Percentiles rank a stretch among this genome's conserved stretches.
Conservation (phyloP, 148 eudicot species). For the Vaccinium macrocarpon region DNA sequence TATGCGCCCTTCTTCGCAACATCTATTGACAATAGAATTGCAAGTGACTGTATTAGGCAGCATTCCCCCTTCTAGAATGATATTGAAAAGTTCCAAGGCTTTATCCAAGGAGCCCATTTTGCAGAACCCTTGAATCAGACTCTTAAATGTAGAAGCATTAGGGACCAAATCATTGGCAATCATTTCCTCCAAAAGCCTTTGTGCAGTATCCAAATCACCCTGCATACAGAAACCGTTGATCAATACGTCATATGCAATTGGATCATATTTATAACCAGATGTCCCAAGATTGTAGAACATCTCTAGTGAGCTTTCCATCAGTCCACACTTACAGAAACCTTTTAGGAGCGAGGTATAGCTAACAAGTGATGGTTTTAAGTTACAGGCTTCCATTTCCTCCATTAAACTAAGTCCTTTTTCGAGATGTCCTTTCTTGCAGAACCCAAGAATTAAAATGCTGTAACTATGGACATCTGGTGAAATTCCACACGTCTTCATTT, state of each 20-base stretch:
- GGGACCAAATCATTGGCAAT: conserved; percentile 28
- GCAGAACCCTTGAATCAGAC: conserved; percentile 37
- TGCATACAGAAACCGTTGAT: conserved; percentile 37
- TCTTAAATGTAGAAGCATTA: conserved; percentile 23
- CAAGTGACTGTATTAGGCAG: conserved; percentile 25
- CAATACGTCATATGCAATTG: conserved; percentile 30
- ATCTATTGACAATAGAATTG: conserved; percentile 35
- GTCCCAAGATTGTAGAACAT: conserved; percentile 28
- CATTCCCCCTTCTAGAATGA: conserved; percentile 31
- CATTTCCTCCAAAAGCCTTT: conserved; percentile 34
- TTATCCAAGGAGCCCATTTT: conserved; percentile 35
- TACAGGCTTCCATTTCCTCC: conserved; percentile 41
- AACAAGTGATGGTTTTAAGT: conserved; percentile 38
- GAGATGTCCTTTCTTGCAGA: conserved; percentile 31
- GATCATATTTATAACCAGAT: conserved; percentile 40
- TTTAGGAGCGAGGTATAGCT: conserved; percentile 38
- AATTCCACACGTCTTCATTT: conserved; percentile 46
- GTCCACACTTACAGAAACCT: conserved; percentile 35
- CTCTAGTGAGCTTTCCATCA: conserved; percentile 34
- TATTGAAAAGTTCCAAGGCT: conserved; percentile 27
- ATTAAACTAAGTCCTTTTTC: conserved; percentile 34
- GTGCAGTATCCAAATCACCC: conserved; percentile 42
- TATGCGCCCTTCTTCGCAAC: conserved; percentile 37
- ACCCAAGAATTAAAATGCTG: conserved; percentile 45
- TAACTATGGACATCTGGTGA: conserved; percentile 44